Evolutionary conservation across 805 yeast genomes (phyloP), one percentile per base, ranked within the genome.

Genomic region (Lipomyces oligophaga): DNA sequence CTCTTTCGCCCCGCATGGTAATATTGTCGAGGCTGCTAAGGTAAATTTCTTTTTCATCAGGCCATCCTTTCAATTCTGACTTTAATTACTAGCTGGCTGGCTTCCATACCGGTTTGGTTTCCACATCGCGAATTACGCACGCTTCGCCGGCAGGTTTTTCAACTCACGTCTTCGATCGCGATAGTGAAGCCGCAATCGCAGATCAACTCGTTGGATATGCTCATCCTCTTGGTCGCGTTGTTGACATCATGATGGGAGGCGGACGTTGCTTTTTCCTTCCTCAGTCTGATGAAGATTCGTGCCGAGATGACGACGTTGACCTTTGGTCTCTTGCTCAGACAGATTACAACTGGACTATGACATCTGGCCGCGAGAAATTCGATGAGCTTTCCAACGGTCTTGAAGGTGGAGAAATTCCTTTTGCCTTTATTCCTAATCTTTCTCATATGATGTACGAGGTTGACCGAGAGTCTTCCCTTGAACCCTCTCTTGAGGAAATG

Each of bases 81-180:
- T 30, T 41, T 38, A 15, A 28, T 31, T 7, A 11, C 21, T 34
- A 50, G 56, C 69, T 82, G 45, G 71, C 77, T 48, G 96, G 96
- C 0, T 86, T 80, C 66, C 65, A 72, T 58, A 89, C 97, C 0
- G 97, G 97, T 0, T 69, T 89, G 40, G 97, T 89, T 21, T 96
- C 88, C 24, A 89, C 96, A 22, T 88, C 97, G 0, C 76, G 94
- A 54, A 77, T 89, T 55, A 86, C 96, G 6, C 97, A 89, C 63
- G 97, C 97, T 13, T 89, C 97, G 0, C 97, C 97, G 0, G 96
- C 95, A 10, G 80, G 89, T 0, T 89, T 87, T 63, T 79, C 86
- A 33, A 59, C 95, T 2, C 97, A 89, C 63, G 93, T 75, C 11
- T 81, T 80, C 54, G 75, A 70, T 61, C 75, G 97, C 61, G 74